Evolutionary conservation across 1,284 basidiomycete genomes (phyloP), one percentile per base, ranked within the genome.

Genomic region (Ustilago crameri): DNA sequence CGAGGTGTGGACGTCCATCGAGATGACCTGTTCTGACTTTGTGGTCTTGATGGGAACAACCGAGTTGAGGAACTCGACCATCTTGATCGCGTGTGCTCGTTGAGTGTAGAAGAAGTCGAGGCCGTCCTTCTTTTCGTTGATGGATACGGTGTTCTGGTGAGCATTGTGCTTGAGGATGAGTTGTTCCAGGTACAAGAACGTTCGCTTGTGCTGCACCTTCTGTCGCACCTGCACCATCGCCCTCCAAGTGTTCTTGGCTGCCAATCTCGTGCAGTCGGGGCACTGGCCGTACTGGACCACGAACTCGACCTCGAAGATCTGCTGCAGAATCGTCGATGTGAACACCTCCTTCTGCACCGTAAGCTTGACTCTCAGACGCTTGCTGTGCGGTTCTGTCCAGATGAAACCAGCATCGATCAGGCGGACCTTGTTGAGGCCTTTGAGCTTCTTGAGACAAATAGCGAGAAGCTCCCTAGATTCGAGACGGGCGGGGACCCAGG

Each of bases 271-370:
- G 83, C 96, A 98, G 77, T 95, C 92, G 0, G 93, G 90, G 84
- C 95, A 98, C 86, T 98, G 95, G 0, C 93, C 92, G 72, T 97
- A 90, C 81, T 96, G 93, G 2, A 98, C 93, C 53, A 98, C 88
- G 78, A 94, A 95, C 83, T 96, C 94, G 74, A 98, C 90, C 85
- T 98, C 95, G 78, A 98, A 98, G 2, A 94, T 90, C 87, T 98
- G 96, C 84, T 98, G 95, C 42, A 98, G 87, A 78, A 98, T 92
- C 0, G 96, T 98, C 49, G 91, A 91, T 1, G 93, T 93, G 74
- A 98, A 88, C 43, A 96, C 93, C 87, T 98, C 96, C 86, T 98
- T 98, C 85, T 98, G 96, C 54, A 98, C 95, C 0, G 95, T 98
- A 78, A 98, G 86, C 68, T 96, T 96, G 68, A 98, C 90, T 51